Conservation (phyloP, 352 stramenopile genomes). For the Phytopythium aichiense region DNA sequence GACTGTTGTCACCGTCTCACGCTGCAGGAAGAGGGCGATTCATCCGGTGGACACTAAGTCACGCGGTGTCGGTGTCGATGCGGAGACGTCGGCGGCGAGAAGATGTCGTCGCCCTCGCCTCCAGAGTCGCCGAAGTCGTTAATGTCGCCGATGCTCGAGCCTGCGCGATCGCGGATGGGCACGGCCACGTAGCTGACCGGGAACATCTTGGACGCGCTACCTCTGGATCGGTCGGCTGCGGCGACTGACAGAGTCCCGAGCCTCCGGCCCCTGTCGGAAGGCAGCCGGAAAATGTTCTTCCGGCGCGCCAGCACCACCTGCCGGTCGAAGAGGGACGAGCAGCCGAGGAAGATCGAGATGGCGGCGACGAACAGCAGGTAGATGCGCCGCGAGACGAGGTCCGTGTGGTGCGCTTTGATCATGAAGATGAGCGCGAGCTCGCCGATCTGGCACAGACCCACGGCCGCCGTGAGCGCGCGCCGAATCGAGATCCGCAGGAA, state of each 20-base stretch:
- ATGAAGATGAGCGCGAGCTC: constrained; percentile 88
- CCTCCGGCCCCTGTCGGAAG: constrained; percentile 27
- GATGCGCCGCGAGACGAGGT: constrained; percentile 76
- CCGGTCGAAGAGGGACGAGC: constrained; percentile 76
- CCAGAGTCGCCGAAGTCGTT: constrained; percentile 18
- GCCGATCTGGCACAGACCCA: constrained; percentile 80
- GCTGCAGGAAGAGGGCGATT: no score
- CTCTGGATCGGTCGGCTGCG: constrained; percentile 15
- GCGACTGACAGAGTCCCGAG: constrained; percentile 4
- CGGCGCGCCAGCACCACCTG: constrained; percentile 58
- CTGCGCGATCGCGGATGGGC: constrained; percentile 11
- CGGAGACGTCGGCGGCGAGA: constrained; percentile 23
- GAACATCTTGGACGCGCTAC: constrained; percentile 11
- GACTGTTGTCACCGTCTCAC: no score
- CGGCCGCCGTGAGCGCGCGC: constrained; percentile 66
- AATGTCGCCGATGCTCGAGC: constrained; percentile 22
- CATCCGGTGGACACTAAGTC: background rate
- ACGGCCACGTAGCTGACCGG: constrained; percentile 6
- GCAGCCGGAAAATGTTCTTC: constrained; percentile 56
- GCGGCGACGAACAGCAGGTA: constrained; percentile 82
- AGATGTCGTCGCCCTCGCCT: constrained; percentile 17
- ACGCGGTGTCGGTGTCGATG: constrained; percentile 16
- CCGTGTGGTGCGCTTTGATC: constrained; percentile 83
- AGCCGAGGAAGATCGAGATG: constrained; percentile 79
- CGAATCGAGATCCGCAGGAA: constrained; percentile 73